Evolutionary conservation across 2,329 filamentous ascomycete genomes (phyloP).

Genomic region (Cladosporium halotolerans): DNA sequence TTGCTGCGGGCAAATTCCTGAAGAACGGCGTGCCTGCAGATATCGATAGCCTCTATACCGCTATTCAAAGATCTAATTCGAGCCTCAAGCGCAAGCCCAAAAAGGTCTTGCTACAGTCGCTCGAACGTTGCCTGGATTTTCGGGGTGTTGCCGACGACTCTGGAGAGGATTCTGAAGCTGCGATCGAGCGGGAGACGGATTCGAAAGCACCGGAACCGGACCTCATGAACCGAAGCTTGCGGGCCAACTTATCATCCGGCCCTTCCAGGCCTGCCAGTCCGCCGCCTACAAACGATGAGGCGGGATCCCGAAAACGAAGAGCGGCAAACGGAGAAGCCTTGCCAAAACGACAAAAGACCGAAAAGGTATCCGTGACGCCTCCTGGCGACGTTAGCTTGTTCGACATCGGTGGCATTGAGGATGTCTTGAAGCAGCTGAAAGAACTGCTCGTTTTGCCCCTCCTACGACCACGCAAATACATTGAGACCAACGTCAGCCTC

Average conservation of each 20-base stretch:
- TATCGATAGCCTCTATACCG: constrained; percentile 57
- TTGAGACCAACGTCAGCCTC: constrained; percentile 59
- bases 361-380: constrained; percentile 44
- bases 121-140: constrained; percentile 73
- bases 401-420: constrained; percentile 71
- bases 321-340: constrained; percentile 60
- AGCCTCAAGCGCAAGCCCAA: constrained; percentile 78
- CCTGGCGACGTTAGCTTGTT: constrained; percentile 62
- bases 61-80: constrained; percentile 79
- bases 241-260: constrained; percentile 20
- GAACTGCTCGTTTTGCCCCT: constrained; percentile 69
- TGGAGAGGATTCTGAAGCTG: constrained; percentile 48
- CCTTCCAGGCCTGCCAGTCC: constrained; percentile 11
- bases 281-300: constrained; percentile 23
- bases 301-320: constrained; percentile 43
- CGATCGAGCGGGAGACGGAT: constrained; percentile 36
- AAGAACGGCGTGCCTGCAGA: constrained; percentile 21
- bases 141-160: constrained; percentile 59
- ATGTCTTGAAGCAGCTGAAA: constrained; percentile 62
- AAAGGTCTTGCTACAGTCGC: constrained; percentile 72
- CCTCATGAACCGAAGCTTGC: constrained; percentile 56
- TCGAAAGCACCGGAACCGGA: constrained; percentile 29
- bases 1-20: constrained; percentile 24
- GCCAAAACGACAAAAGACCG: constrained; percentile 57
- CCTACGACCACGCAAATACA: constrained; percentile 59